Evolutionary conservation across 176 grass and related monocot species (phyloP), one percentile per base, ranked within the genome.

Genomic region (Eremochloa ophiuroides): DNA sequence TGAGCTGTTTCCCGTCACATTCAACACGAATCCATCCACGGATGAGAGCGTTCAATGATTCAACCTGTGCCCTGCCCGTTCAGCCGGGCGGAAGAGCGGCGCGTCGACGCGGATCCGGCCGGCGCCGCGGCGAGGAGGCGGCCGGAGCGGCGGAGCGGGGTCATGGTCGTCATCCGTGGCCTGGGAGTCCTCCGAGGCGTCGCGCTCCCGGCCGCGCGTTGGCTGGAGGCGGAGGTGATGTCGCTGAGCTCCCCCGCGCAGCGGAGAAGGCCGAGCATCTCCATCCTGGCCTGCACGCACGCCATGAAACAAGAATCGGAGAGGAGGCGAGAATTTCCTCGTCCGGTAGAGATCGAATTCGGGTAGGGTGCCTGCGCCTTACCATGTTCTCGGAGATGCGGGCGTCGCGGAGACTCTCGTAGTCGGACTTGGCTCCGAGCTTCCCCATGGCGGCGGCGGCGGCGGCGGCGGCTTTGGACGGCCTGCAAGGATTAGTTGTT

Each of bases 301-400:
- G 8, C 40, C 35, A n/a, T 2, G 20, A 0, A 55, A n/a, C 29
- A 61, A 65, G 26, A 85, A 65, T 77, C 62, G 39, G 84, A 14
- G 80, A 17, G 6, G 65, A 71, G 4, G 66, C 20, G 33, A 64
- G 69, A 62, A 37, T 56, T 23, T 34, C 71, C 34, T 18, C 37
- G 47, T 74, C 48, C 20, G 17, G 48, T 31, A 69, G 67, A 33
- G 13, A 71, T 70, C 60, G n/a, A 80, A 43, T 71, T 41, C 13
- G 53, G 46, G 17, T 30, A 80, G 37, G 59, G 42, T 16, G 55
- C 31, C 33, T 55, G 78, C 33, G 71, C 34, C 13, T 79, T 44
- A 97, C 94, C 91, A 83, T 81, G 84, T 93, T 94, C 85, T 91
- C 78, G 3, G 86, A 85, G 83, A 97, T 94, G 68, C 94, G 88